Base-by-base conservation (phyloP, 2,329 filamentous ascomycete genomes). In the Colletotrichum aenigma region DNA sequence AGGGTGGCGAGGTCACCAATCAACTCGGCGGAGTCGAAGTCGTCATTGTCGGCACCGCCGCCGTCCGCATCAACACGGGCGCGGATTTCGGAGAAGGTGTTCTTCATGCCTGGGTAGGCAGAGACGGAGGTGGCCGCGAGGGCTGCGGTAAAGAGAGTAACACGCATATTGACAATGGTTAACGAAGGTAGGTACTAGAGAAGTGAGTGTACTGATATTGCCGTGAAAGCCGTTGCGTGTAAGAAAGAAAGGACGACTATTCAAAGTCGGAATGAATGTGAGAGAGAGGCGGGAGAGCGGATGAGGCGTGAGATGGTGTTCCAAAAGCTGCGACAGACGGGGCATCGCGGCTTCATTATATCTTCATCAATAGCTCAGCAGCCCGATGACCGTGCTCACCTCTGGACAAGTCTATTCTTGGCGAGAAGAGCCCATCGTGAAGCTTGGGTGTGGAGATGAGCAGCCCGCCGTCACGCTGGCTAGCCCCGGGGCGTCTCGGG, bases 1-100 rank as follows among this genome's bases (percentile, higher is more conserved):
- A 86, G 77, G 3, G 72, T 80, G 36, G 77, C 75, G 18, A 88
- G 83, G 71, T 88, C 86, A 18, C 86, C 87, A 15, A 88, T 78
- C 48, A 76, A 36, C 71, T 76, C 74, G 36, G 58, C 62, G 24
- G 74, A 76, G 66, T 76, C 74, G 1, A 64, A 70, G 26, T 43
- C 48, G 13, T 74, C 76, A 7, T 38, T 60, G 18, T 76, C 71
- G 7, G 71, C 15, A 12, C 55, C 60, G 18, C 60, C 70, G 4
- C 66, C 70, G 26, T 74, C 78, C 3, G 68, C 62, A 21, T 70
- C 66, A 16, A 66, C 74, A 15, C 79, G 77, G 15, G 69, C 58
- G 16, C 75, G 75, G 69, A 79, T 77, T 52, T 79, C 79, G 24
- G 77, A 71, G 28, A 78, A 56, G 15, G 71, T 71, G 21, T 66